Evolutionary conservation across 805 yeast genomes (phyloP).

Genomic region (Kuraishia hungarica): DNA sequence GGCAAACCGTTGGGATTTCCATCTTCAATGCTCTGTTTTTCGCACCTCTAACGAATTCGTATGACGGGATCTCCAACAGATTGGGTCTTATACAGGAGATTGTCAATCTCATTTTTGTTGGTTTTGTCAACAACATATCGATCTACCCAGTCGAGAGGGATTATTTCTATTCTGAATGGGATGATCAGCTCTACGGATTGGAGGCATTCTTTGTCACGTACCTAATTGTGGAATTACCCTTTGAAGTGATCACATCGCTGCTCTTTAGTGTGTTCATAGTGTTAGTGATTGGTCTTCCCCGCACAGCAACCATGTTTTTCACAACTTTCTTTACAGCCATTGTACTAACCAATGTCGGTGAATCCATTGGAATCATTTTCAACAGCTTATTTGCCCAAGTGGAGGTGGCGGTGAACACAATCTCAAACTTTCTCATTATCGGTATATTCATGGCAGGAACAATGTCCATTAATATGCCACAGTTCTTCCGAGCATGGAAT

Average conservation of each 20-base stretch:
- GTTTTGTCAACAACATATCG: constrained; percentile 61
- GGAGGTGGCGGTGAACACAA: constrained; percentile 63
- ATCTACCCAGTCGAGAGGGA: constrained; percentile 58
- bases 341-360: constrained; percentile 54
- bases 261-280: constrained; percentile 50
- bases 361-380: constrained; percentile 63
- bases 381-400: constrained; percentile 56
- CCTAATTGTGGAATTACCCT: constrained; percentile 47
- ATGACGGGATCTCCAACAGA: constrained; percentile 45
- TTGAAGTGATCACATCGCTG: constrained; percentile 44
- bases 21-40: constrained; percentile 54
- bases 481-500: constrained; percentile 53
- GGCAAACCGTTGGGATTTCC: constrained; percentile 50
- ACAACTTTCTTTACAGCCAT: constrained; percentile 42
- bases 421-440: constrained; percentile 47
- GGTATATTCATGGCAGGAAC: constrained; percentile 75
- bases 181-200: constrained; percentile 58
- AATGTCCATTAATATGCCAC: constrained; percentile 62
- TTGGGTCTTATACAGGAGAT: constrained; percentile 55
- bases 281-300: constrained; percentile 56
- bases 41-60: constrained; percentile 36
- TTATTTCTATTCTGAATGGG: constrained; percentile 60
- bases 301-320: constrained; percentile 57
- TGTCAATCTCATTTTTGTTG: constrained; percentile 57
- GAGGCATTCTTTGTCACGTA: constrained; percentile 47